Percentiles rank a stretch among this genome's conserved stretches.
These are phyloP conservation scores for Hymenoscyphus infarciens DNA, from an alignment of 2,329 filamentous ascomycete genomes.

Conservation along the genomic window DNA sequence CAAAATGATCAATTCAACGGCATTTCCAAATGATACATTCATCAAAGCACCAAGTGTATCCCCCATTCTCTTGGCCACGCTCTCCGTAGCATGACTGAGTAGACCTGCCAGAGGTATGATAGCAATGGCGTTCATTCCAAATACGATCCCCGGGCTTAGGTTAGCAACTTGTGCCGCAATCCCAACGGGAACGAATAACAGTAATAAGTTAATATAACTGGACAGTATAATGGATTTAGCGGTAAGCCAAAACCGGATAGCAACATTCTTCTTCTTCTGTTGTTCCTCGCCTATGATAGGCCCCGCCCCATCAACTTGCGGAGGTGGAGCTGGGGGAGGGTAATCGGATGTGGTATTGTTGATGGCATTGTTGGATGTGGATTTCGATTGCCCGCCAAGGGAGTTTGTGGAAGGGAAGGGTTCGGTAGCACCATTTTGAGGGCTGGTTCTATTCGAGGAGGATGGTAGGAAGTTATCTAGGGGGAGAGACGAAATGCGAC, in stretches of 20 bases:
- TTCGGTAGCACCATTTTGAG: slow-evolving; percentile 24
- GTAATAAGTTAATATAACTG: slow-evolving; percentile 73
- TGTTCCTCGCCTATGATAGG: slow-evolving; percentile 47
- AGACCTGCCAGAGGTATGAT: slow-evolving; percentile 72
- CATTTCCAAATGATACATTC: slow-evolving; percentile 76
- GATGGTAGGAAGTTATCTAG: slow-evolving; percentile 33
- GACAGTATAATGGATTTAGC: slow-evolving; percentile 61
- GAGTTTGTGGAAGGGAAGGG: slow-evolving; percentile 6
- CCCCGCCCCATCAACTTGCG: slow-evolving; percentile 53
- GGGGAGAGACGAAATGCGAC: slow-evolving; percentile 36
- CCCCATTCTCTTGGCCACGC: slow-evolving; percentile 67
- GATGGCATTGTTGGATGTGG: slow-evolving; percentile 33
- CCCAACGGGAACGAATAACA: slow-evolving; percentile 75
- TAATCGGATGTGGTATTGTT: slow-evolving; percentile 36
- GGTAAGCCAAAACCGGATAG: slow-evolving; percentile 33
- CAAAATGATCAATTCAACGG: slow-evolving; percentile 78
- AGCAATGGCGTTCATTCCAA: slow-evolving; percentile 71
- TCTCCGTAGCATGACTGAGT: slow-evolving; percentile 71
- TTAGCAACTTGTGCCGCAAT: slow-evolving; percentile 59
- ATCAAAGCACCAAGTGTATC: slow-evolving; percentile 70
- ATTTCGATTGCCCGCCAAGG: slow-evolving; percentile 22
- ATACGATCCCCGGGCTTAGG: slow-evolving; percentile 58
- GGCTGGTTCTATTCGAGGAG: slow-evolving; percentile 20
- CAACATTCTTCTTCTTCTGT: slow-evolving; percentile 29
- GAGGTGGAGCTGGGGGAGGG: slow-evolving; percentile 43